Evolutionary conservation across 75 land plant genomes (phyloP).

Genomic region (Adiantum capillusveneris): DNA sequence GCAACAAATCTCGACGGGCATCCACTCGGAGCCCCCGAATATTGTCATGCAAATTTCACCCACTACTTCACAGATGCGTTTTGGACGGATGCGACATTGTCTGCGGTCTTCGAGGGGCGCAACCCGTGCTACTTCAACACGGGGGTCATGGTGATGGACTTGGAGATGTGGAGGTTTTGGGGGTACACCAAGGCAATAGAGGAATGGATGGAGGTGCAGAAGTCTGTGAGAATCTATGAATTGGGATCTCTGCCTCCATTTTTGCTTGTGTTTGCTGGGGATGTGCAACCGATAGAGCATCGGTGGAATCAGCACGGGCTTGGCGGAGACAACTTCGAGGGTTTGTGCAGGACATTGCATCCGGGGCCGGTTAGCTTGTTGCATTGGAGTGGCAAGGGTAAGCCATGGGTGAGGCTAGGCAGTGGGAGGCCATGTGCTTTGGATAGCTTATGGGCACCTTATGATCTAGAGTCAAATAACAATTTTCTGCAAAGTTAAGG

Average conservation of each 20-base stretch:
- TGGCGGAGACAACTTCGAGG: slow-evolving; percentile 30
- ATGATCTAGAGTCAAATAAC: no score
- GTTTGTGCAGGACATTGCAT: slow-evolving; percentile 70
- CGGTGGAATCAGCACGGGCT: slow-evolving; percentile 50
- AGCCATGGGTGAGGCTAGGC: slow-evolving; percentile 87
- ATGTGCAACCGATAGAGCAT: slow-evolving; percentile 36
- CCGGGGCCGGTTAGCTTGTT: slow-evolving; percentile 88
- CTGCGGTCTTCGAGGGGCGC: slow-evolving; percentile 26
- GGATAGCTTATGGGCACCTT: slow-evolving; percentile 76
- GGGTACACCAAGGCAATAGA: slow-evolving; percentile 27
- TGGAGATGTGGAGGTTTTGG: slow-evolving; percentile 17
- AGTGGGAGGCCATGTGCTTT: slow-evolving; percentile 60
- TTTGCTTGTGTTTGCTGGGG: slow-evolving; percentile 35
- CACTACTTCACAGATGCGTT: slow-evolving; percentile 40
- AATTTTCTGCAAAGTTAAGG: no score
- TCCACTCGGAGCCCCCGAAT: slow-evolving; percentile 39
- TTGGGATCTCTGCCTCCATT: slow-evolving; percentile 49
- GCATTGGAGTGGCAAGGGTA: slow-evolving; percentile 95
- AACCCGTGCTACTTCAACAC: slow-evolving; percentile 44
- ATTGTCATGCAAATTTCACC: slow-evolving; percentile 36
- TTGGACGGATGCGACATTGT: slow-evolving; percentile 32
- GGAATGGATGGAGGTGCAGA: slow-evolving; percentile 44
- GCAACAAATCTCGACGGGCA: slow-evolving; percentile 25
- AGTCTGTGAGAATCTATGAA: slow-evolving; percentile 32
- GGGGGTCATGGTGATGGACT: slow-evolving; percentile 48